Base-by-base conservation (phyloP, 1,284 basidiomycete species). In the Pterulicium gracile region DNA sequence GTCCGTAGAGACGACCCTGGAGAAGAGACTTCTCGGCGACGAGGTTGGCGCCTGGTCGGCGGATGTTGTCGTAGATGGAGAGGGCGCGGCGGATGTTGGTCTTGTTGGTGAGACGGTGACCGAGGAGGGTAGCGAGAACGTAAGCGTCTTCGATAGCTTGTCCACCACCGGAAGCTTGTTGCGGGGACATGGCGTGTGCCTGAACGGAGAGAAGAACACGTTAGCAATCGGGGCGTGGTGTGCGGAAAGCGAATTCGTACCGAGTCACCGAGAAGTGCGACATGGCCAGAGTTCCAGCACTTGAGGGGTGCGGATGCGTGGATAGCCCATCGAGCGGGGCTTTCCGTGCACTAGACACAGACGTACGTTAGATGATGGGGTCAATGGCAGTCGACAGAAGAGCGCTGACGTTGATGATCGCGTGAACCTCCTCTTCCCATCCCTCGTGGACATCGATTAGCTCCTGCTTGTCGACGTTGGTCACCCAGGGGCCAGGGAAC, bases 101-200 rank as follows among this genome's bases (percentile, higher is more conserved):
- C 4, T 58, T 56, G 1, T 61, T 72, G 3, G 69, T 70, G 1
- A 49, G 46, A 1, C 61, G 59, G 48, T 75, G 65, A 4, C 71
- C 70, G 17, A 79, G 66, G 24, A 77, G 52, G 2, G 61, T 61
- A 3, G 69, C 63, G 15, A 79, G 65, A 21, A 77, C 58, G 49
- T 66, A 75, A 1, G 74, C 75, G 50, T 79, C 75, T 63, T 78
- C 74, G 49, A 78, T 70, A 2, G 72, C 70, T 53, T 75, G 72
- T 1, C 73, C 75, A 0, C 73, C 75, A 27, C 74, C 74, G 1
- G 72, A 69, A 17, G 71, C 73, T 54, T 71, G 67, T 56, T 71
- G 67, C 1, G 73, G 68, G 3, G 60, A 49, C 67, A 72, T 73
- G 0, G 71, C 73, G 51, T 78, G 74, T 3, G 71, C 72, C 74